phyloP scores from a whole-genome alignment of 1,284 basidiomycete species.

The Ganoderma lingzhi region DNA sequence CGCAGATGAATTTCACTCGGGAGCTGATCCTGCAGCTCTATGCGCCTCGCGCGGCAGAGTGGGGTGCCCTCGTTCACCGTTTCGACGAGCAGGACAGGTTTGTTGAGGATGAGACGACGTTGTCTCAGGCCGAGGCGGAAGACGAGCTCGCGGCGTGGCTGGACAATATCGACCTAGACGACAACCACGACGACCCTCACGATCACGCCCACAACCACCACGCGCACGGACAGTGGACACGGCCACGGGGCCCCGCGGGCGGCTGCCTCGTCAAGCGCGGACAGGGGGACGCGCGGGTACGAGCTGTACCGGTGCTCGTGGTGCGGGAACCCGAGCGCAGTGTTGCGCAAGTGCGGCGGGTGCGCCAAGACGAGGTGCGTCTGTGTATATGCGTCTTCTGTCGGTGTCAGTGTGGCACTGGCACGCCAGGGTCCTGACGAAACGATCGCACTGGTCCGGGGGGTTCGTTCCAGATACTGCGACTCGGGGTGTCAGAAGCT shows the following conservation, averaged over 20 bases:
- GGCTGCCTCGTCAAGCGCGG: slow-evolving; percentile 1
- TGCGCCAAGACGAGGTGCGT: slow-evolving; percentile 50
- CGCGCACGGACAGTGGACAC: neutral
- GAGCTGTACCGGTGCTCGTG: slow-evolving; percentile 56
- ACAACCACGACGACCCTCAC: slow-evolving; percentile 8
- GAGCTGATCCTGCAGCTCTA: slow-evolving; percentile 52
- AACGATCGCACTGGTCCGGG: neutral
- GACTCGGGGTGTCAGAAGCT: slow-evolving; percentile 57
- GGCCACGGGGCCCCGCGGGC: too few species aligned
- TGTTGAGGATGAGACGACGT: slow-evolving; percentile 48
- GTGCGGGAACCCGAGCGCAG: slow-evolving; percentile 62
- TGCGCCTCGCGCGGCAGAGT: slow-evolving; percentile 50
- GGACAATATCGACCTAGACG: slow-evolving; percentile 27
- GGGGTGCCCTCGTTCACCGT: slow-evolving; percentile 48
- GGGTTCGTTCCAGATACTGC: slow-evolving; percentile 52
- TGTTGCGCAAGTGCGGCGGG: slow-evolving; percentile 45
- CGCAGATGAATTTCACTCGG: slow-evolving; percentile 55
- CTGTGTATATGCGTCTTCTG: slow-evolving; percentile 33
- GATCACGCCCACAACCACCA: neutral
- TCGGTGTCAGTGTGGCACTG: neutral
- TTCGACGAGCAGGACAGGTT: slow-evolving; percentile 33
- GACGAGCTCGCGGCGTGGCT: slow-evolving; percentile 51
- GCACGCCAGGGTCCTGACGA: neutral
- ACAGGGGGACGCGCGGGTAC: slow-evolving; percentile 7
- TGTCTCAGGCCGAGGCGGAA: slow-evolving; percentile 47